phyloP scores from a whole-genome alignment of 257 asterid genomes.

The Solanum arcanum region DNA sequence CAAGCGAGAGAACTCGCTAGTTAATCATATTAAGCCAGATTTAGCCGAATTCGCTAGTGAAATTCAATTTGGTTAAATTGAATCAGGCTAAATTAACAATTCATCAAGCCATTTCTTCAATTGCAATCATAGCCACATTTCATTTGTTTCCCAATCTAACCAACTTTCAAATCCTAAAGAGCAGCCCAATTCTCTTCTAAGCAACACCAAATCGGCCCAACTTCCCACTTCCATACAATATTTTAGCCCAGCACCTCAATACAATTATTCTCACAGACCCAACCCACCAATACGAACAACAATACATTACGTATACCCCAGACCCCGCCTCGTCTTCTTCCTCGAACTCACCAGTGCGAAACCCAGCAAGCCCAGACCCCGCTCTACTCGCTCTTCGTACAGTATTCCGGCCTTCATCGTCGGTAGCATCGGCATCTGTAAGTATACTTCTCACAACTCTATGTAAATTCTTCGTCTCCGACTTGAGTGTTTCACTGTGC shows the following conservation, averaged over 20 bases:
- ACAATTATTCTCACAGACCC: background rate
- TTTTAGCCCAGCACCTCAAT: background rate
- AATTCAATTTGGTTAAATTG: no score
- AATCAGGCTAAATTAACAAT: background rate
- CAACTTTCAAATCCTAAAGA: background rate
- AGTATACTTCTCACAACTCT: conserved; percentile 27
- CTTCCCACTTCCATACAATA: background rate
- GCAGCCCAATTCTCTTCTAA: background rate
- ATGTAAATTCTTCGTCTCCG: background rate
- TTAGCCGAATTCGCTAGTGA: no score
- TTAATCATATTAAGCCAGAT: no score
- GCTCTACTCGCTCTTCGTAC: conserved; percentile 13
- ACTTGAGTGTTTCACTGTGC: background rate
- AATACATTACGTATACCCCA: background rate
- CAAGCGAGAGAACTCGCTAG: conserved; percentile 33
- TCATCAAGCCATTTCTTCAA: background rate
- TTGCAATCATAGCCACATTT: background rate
- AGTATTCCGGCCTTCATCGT: background rate
- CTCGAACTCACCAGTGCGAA: background rate
- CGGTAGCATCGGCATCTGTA: conserved; percentile 52
- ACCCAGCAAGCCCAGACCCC: background rate
- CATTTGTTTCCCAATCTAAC: background rate
- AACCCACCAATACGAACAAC: background rate
- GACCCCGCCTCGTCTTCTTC: background rate
- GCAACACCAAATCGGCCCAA: background rate